Conservation (phyloP, 129 eudicot genomes). For the Logfia minima region DNA sequence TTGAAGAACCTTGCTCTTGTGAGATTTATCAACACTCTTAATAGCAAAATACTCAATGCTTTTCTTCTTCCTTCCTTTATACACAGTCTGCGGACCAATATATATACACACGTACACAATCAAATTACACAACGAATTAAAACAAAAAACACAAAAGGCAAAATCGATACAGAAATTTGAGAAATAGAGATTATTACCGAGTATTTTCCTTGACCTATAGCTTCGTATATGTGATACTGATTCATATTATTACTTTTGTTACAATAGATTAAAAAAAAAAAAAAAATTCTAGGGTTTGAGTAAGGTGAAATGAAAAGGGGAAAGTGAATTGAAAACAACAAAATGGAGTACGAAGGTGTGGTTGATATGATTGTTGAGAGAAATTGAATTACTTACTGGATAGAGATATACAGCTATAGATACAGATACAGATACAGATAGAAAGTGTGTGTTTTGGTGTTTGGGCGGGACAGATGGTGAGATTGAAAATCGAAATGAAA, state of each 20-base stretch:
- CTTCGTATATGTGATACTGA: conserved; percentile 82
- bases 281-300: conserved; percentile 36
- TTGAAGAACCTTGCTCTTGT: conserved; percentile 79
- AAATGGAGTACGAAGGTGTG: neutral
- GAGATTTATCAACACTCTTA: conserved; percentile 83
- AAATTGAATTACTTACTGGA: conserved; percentile 15
- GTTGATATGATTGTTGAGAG: conserved; percentile 16
- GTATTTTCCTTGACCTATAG: conserved; percentile 87
- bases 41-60: conserved; percentile 75
- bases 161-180: conserved; percentile 9
- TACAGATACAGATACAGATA: neutral
- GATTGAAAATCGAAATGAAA: conserved; percentile 36
- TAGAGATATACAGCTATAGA: neutral
- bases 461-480: conserved; percentile 40
- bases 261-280: neutral
- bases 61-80: conserved; percentile 89
- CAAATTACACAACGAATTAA: neutral
- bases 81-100: conserved; percentile 57
- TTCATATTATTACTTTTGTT: conserved; percentile 42
- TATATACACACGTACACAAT: neutral
- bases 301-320: conserved; percentile 2
- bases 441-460: neutral
- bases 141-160: neutral
- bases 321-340: neutral
- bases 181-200: conserved; percentile 41